phyloP scores from a whole-genome alignment of 495 filamentous ascomycete species.

The Xylaria flabelliformis region DNA sequence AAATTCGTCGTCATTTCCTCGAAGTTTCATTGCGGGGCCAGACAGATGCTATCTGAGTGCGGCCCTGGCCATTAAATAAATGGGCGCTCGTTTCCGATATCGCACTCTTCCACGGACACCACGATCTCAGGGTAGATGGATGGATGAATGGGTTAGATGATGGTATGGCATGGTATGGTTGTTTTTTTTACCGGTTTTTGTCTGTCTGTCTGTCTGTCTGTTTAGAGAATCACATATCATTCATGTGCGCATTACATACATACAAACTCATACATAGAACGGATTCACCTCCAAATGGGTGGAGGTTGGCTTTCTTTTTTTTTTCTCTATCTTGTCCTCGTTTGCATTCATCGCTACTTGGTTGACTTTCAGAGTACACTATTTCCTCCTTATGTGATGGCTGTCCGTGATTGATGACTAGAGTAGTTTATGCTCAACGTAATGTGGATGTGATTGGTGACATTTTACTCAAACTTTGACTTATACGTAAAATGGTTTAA shows the following conservation, averaged over 20 bases:
- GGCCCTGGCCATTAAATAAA: neutral
- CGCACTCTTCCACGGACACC: too few species aligned
- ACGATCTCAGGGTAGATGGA: neutral
- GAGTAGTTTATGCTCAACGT: too few species aligned
- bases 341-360: neutral
- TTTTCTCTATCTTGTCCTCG: neutral
- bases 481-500: neutral
- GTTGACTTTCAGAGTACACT: neutral
- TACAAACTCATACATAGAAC: constrained; percentile 19
- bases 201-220: neutral
- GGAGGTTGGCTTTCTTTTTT: constrained; percentile 1
- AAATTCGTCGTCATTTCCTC: constrained; percentile 10
- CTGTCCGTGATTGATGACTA: too few species aligned
- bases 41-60: neutral
- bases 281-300: constrained; percentile 6
- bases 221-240: constrained; percentile 16
- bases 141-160: constrained; percentile 8
- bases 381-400: too few species aligned
- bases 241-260: neutral
- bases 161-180: neutral
- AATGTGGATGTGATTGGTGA: too few species aligned
- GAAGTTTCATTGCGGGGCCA: neutral
- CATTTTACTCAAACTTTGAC: too few species aligned
- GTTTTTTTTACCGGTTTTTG: neutral
- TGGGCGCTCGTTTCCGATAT: neutral